phyloP scores from a whole-genome alignment of 1,139 yeast species.

The Yamadazyma trypodendri region DNA sequence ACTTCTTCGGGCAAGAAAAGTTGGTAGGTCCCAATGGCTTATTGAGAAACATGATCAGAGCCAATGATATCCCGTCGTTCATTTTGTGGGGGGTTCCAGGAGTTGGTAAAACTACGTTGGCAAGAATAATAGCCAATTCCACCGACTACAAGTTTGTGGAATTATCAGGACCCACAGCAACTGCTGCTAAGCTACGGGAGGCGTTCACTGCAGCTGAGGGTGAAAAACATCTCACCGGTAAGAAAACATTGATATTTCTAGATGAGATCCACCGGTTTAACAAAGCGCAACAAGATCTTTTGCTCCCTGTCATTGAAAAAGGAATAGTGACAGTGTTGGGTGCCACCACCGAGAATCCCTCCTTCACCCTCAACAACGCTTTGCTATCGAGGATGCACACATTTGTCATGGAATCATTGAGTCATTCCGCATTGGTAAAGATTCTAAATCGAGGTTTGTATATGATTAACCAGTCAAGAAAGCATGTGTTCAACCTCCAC shows the following conservation, averaged over 20 bases:
- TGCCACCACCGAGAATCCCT: slow-evolving; percentile 97
- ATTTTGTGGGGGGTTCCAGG: slow-evolving; percentile 97
- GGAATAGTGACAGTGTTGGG: slow-evolving; percentile 75
- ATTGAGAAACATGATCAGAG: slow-evolving; percentile 62
- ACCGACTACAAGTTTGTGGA: slow-evolving; percentile 68
- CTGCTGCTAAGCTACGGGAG: slow-evolving; percentile 66
- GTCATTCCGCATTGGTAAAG: slow-evolving; percentile 50
- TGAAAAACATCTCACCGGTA: slow-evolving; percentile 61
- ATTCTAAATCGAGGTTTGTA: slow-evolving; percentile 65
- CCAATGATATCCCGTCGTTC: slow-evolving; percentile 73
- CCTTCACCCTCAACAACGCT: slow-evolving; percentile 87
- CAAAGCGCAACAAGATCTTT: slow-evolving; percentile 84
- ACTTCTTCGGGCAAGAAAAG: slow-evolving; percentile 85
- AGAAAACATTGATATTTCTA: slow-evolving; percentile 75
- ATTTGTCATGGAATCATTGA: slow-evolving; percentile 71
- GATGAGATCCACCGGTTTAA: slow-evolving; percentile 95
- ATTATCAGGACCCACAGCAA: slow-evolving; percentile 81
- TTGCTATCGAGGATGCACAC: slow-evolving; percentile 85
- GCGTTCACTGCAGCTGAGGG: slow-evolving; percentile 73
- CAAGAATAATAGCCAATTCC: slow-evolving; percentile 56
- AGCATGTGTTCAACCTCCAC: slow-evolving; percentile 34
- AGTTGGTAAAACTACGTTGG: slow-evolving; percentile 85
- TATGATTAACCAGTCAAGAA: slow-evolving; percentile 59
- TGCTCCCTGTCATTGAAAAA: slow-evolving; percentile 70
- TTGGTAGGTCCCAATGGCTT: slow-evolving; percentile 74